Evolutionary conservation across 2,329 filamentous ascomycete species (phyloP), one percentile per base, ranked within the genome.

Genomic region (Leptosphaerulina australis): DNA sequence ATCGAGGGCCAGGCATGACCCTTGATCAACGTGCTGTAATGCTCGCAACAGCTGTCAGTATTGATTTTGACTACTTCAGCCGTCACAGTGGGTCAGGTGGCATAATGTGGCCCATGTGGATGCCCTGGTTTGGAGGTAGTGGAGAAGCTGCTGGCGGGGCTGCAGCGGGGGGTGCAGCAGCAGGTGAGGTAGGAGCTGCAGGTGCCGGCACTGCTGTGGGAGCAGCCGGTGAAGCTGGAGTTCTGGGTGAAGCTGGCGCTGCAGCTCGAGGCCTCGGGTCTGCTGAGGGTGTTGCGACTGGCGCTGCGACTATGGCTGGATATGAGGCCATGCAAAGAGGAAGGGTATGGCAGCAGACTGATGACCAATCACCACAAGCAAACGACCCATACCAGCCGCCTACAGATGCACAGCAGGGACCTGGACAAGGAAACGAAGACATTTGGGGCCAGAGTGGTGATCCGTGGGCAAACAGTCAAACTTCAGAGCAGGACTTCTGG

Each of bases 51-150:
- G 84, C 84, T 5, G 83, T 87, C 10, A 83, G 77, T 47, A 79
- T 87, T 36, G 84, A 87, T 61, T 87, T 86, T 52, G 84, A 87
- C 64, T 87, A 87, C 68, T 87, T 87, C 71, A 86, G 83, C 50
- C 76, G 83, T 2, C 82, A 86, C 55, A 83, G 81, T 44, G 68
- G 74, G 14, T 66, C 72, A 2, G 76, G 76, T 8, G 70, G 77
- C 12, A 66, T 78, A 33, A 63, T 72, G 52, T 66, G 62, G 59
- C 68, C 68, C 29, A 76, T 84, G 69, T 83, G 83, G 15, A 60
- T 85, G 64, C 83, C 83, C n/a, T 62, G 84, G 39, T 60, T 66
- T 12, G 72, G 71, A 14, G 59, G 59, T 5, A 58, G 61, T 9
- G 55, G 61, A 2, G 62, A 66, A 48, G 62, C 62, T n/a, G 63